Evolutionary conservation across 371 early-diverging fungal species (phyloP).

Genomic region (Globomyces sp.): DNA sequence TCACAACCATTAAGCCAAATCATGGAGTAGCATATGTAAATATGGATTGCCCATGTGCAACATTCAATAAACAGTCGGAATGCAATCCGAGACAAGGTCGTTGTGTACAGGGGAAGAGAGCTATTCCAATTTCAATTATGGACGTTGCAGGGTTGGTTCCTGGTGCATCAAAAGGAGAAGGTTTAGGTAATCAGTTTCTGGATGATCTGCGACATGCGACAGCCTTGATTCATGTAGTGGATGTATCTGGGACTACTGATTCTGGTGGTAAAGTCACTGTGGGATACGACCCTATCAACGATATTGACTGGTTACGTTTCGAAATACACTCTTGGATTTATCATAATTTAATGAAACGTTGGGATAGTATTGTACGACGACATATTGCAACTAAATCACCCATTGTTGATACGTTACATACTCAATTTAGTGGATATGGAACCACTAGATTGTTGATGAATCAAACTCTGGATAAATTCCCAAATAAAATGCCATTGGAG

Average conservation of each 20-base stretch:
- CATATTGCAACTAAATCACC: slow-evolving; percentile 50
- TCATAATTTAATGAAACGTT: slow-evolving; percentile 65
- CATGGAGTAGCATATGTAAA: slow-evolving; percentile 72
- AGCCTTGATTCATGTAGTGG: slow-evolving; percentile 78
- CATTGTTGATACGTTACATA: slow-evolving; percentile 58
- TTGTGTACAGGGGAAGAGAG: slow-evolving; percentile 64
- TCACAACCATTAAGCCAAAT: slow-evolving; percentile 82
- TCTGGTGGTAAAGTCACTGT: slow-evolving; percentile 69
- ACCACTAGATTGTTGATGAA: slow-evolving; percentile 52
- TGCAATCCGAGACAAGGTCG: slow-evolving; percentile 71
- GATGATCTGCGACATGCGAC: slow-evolving; percentile 77
- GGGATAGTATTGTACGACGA: slow-evolving; percentile 64
- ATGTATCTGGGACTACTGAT: slow-evolving; percentile 79
- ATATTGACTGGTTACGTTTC: slow-evolving; percentile 72
- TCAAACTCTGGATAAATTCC: slow-evolving; percentile 56
- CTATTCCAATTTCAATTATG: slow-evolving; percentile 71
- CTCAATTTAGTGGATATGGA: slow-evolving; percentile 65
- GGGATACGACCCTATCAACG: slow-evolving; percentile 78
- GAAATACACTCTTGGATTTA: slow-evolving; percentile 73
- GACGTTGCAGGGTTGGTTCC: slow-evolving; percentile 83
- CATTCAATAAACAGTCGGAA: slow-evolving; percentile 48
- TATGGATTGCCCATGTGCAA: slow-evolving; percentile 67
- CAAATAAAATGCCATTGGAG: slow-evolving; percentile 51
- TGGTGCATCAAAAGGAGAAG: slow-evolving; percentile 70
- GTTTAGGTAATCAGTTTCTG: slow-evolving; percentile 73